phyloP scores from a whole-genome alignment of 805 yeast genomes.

The Cyberlindnera amylophila region DNA sequence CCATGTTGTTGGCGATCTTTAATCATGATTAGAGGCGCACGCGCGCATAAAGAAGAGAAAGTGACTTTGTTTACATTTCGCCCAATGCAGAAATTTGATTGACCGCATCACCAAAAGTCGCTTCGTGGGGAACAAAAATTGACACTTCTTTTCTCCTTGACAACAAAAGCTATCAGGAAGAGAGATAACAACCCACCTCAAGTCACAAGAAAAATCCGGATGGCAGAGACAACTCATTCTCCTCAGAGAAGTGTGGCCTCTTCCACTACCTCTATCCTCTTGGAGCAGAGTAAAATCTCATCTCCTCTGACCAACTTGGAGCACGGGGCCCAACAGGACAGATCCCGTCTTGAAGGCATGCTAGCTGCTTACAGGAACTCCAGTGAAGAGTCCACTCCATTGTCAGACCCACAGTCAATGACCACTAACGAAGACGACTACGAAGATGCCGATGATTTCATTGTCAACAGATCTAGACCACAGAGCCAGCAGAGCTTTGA shows the following conservation, averaged over 20 bases:
- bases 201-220: not conserved
- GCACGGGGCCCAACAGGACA: constrained; percentile 15
- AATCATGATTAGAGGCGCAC: no score
- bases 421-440: constrained; percentile 14
- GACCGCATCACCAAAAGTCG: constrained; percentile 4
- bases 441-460: constrained; percentile 24
- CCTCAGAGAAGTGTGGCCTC: constrained; percentile 6
- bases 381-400: constrained; percentile 1
- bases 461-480: constrained; percentile 10
- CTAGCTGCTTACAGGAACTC: constrained; percentile 7
- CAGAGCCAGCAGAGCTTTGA: constrained; percentile 1
- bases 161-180: not conserved
- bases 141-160: not conserved
- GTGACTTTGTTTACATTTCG: constrained; percentile 16
- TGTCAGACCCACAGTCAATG: not conserved
- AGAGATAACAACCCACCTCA: not conserved
- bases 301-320: constrained; percentile 8
- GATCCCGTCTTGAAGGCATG: constrained; percentile 16
- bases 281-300: constrained; percentile 4
- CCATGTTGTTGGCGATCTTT: no score
- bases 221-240: constrained; percentile 5
- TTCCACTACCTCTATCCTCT: constrained; percentile 14
- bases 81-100: constrained; percentile 14
- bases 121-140: not conserved
- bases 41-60: no score